These are phyloP conservation scores for Pythium guiyangense DNA, from an alignment of 352 stramenopile species.

Conservation along the genomic window DNA sequence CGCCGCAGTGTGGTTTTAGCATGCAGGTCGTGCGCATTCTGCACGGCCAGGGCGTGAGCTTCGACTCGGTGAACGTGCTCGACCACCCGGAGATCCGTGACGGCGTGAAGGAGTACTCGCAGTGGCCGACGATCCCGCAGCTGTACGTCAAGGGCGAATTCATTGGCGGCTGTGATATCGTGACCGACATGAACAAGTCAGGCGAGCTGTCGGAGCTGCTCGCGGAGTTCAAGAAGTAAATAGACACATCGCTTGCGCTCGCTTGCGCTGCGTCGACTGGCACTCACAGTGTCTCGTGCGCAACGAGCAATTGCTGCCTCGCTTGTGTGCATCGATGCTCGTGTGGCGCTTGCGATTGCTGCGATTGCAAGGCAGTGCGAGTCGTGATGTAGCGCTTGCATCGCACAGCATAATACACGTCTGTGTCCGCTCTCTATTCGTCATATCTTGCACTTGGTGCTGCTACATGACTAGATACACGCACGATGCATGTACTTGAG, in stretches of 20 bases:
- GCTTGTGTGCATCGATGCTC: too few species aligned
- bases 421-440: too few species aligned
- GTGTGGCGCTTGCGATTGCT: too few species aligned
- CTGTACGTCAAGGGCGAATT: constrained; percentile 99
- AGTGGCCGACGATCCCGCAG: constrained; percentile 97
- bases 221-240: constrained; percentile 70
- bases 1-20: constrained; percentile 97
- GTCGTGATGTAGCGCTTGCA: too few species aligned
- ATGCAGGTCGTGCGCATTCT: constrained; percentile 96
- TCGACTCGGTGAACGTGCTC: constrained; percentile 98
- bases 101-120: constrained; percentile 97
- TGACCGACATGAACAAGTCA: constrained; percentile 93
- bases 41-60: constrained; percentile 90
- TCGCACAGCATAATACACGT: too few species aligned
- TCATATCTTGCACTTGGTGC: too few species aligned
- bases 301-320: background rate
- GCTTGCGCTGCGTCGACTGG: background rate
- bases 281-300: background rate
- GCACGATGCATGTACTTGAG: too few species aligned
- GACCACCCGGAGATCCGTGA: constrained; percentile 98
- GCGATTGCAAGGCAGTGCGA: too few species aligned
- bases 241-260: constrained; percentile 2
- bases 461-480: too few species aligned
- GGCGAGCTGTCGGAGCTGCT: constrained; percentile 90
- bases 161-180: constrained; percentile 98